Evolutionary conservation across 345 rosid genomes (phyloP).

Genomic region (Mallotus nudiflorus): DNA sequence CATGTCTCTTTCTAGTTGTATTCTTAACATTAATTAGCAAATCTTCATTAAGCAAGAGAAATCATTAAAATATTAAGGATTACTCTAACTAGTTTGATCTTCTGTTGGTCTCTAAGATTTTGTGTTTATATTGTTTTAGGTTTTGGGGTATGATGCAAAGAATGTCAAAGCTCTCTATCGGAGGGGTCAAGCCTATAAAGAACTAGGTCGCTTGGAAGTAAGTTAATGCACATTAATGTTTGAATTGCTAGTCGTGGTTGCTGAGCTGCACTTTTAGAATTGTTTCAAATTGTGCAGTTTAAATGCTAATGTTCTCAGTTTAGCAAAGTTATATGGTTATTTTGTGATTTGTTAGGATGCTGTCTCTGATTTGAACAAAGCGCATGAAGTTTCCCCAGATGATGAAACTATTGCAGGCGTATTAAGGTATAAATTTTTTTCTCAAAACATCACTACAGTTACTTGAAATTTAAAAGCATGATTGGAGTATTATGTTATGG

Average conservation of each 20-base stretch:
- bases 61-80: neutral
- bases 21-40: neutral
- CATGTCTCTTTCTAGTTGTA: neutral
- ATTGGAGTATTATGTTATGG: neutral
- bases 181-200: constrained; percentile 94
- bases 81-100: neutral
- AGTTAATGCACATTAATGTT: constrained; percentile 38
- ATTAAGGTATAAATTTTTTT: constrained; percentile 53
- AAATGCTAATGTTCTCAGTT: neutral
- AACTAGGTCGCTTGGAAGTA: constrained; percentile 69
- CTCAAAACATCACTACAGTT: neutral
- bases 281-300: neutral
- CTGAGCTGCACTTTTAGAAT: constrained; percentile 7
- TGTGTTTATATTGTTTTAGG: constrained; percentile 45
- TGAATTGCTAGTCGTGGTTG: constrained; percentile 16
- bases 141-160: constrained; percentile 69
- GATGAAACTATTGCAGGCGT: constrained; percentile 84
- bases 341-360: constrained; percentile 59
- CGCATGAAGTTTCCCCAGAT: constrained; percentile 77
- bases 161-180: constrained; percentile 94
- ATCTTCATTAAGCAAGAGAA: neutral
- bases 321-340: constrained; percentile 10
- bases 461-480: neutral
- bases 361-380: constrained; percentile 71
- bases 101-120: constrained; percentile 14